These are phyloP conservation scores for Umbellularia californica DNA, from an alignment of 164 flowering plant genomes.

Conservation along the genomic window DNA sequence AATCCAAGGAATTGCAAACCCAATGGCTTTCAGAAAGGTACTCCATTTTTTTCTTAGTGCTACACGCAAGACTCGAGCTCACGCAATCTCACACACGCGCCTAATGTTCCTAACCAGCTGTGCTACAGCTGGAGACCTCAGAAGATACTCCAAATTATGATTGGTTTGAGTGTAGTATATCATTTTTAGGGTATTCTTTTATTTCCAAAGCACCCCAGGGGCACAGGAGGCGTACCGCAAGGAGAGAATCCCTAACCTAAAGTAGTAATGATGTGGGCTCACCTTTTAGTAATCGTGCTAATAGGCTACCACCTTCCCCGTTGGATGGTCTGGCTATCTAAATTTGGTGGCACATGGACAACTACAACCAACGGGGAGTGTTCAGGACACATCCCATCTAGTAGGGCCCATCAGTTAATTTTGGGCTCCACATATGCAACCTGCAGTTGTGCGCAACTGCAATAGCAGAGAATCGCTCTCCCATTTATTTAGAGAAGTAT, in stretches of 20 bases:
- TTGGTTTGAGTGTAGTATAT: not conserved
- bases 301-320: not conserved
- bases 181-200: not conserved
- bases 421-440: not conserved
- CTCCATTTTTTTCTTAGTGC: not conserved
- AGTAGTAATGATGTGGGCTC: not conserved
- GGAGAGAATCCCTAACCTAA: not conserved
- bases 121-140: too few relatives aligned
- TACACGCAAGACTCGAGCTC: too few relatives aligned
- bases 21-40: slow-evolving; percentile 73
- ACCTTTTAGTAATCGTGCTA: not conserved
- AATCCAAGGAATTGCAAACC: slow-evolving; percentile 66
- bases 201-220: not conserved
- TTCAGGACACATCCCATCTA: too few relatives aligned
- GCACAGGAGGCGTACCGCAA: not conserved
- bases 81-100: too few relatives aligned
- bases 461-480: too few relatives aligned
- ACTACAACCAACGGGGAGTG: too few relatives aligned
- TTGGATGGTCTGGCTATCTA: too few relatives aligned
- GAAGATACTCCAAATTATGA: slow-evolving; percentile 37
- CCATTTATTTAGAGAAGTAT: not conserved
- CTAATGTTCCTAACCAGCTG: too few relatives aligned
- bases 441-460: too few relatives aligned
- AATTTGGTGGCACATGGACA: too few relatives aligned
- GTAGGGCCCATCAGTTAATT: not conserved